Conservation (phyloP, 2,329 filamentous ascomycete genomes). For the Calonectria leucothoes region DNA sequence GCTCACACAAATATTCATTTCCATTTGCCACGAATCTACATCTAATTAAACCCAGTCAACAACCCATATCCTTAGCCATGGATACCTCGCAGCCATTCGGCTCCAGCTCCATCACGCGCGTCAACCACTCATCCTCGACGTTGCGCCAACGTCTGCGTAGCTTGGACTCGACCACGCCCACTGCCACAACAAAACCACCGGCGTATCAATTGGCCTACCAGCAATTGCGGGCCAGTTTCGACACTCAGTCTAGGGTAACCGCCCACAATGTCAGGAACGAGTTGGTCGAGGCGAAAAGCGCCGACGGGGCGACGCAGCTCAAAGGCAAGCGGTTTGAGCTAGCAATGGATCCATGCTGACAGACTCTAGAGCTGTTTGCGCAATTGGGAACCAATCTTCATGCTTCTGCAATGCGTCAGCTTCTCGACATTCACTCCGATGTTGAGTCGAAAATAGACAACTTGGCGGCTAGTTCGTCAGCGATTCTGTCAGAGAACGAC, state of each 20-base stretch:
- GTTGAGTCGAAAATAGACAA: slow-evolving; percentile 34
- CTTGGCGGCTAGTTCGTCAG: slow-evolving; percentile 33
- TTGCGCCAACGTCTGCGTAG: slow-evolving; percentile 45
- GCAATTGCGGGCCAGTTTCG: slow-evolving; percentile 40
- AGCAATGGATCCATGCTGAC: neutral
- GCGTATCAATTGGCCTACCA: slow-evolving; percentile 34
- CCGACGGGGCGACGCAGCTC: slow-evolving; percentile 29
- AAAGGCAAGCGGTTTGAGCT: slow-evolving; percentile 25
- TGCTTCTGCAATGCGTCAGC: slow-evolving; percentile 27
- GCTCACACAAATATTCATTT: neutral
- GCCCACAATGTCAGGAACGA: neutral
- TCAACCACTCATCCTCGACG: slow-evolving; percentile 34
- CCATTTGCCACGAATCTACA: neutral
- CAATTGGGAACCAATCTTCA: slow-evolving; percentile 36
- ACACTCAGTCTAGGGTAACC: neutral
- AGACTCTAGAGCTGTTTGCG: slow-evolving; percentile 36
- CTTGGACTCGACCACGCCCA: slow-evolving; percentile 23
- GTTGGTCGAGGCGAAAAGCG: neutral
- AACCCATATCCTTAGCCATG: neutral
- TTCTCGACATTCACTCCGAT: slow-evolving; percentile 37
- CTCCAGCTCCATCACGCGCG: slow-evolving; percentile 22
- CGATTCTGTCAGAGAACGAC: slow-evolving; percentile 28
- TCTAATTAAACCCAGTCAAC: neutral
- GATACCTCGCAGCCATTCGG: neutral
- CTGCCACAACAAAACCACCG: slow-evolving; percentile 6